Percentiles rank a stretch among this genome's conserved stretches.
Evolutionary conservation across 805 yeast species (phyloP).

Genomic region (Soucietia sequanensis): DNA sequence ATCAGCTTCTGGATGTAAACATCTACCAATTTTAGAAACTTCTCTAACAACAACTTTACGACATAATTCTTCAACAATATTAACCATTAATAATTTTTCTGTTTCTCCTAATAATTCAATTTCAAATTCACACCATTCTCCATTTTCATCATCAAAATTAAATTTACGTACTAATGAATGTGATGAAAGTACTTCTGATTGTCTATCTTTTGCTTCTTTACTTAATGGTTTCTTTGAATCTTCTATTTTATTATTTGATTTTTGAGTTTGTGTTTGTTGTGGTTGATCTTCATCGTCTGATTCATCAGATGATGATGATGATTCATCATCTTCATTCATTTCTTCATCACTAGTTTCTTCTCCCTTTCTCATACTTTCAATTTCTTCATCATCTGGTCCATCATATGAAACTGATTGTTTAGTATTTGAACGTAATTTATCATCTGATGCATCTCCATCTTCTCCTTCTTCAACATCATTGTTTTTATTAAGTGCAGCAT

Average conservation of each 20-base stretch:
- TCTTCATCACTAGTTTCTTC: conserved; percentile 77
- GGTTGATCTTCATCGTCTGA: conserved; percentile 26
- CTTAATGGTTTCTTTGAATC: conserved; percentile 33
- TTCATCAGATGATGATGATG: conserved; percentile 33
- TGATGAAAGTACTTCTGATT: conserved; percentile 71
- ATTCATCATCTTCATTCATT: conserved; percentile 36
- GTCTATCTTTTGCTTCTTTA: conserved; percentile 76
- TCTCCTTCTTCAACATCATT: conserved; percentile 50
- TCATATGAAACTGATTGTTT: conserved; percentile 92
- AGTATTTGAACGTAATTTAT: conserved; percentile 55
- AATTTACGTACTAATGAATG: conserved; percentile 75
- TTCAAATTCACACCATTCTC: conserved; percentile 92
- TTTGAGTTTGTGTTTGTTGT: conserved; percentile 8
- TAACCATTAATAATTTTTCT: conserved; percentile 94
- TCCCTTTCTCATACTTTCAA: conserved; percentile 83
- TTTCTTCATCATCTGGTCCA: conserved; percentile 92
- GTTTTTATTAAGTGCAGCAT: conserved; percentile 27
- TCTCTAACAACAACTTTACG: conserved; percentile 90
- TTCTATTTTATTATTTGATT: too few species aligned
- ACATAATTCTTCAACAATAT: conserved; percentile 90
- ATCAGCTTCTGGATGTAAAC: conserved; percentile 72
- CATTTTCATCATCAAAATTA: conserved; percentile 84
- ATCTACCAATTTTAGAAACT: conserved; percentile 86
- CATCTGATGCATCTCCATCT: conserved; percentile 63
- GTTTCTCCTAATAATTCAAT: conserved; percentile 80